phyloP scores from a whole-genome alignment of 2,329 filamentous ascomycete species.

The Fonsecaea pedrosoi region DNA sequence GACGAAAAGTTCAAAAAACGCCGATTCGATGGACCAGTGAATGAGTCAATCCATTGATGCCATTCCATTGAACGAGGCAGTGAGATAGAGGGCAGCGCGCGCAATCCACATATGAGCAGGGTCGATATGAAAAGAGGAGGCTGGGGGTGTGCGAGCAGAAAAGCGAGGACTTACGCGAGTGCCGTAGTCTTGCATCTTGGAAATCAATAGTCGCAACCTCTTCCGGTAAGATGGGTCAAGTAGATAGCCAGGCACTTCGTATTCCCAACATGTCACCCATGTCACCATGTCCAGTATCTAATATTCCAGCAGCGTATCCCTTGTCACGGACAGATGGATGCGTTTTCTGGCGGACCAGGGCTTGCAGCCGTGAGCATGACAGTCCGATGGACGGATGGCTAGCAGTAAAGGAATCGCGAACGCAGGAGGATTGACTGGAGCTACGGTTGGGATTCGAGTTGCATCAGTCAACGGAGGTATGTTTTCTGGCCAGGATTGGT shows the following conservation, averaged over 20 bases:
- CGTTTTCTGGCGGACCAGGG: neutral
- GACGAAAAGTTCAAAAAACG: neutral
- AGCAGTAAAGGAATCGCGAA: neutral
- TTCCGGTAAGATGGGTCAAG: neutral
- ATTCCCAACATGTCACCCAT: constrained; percentile 8
- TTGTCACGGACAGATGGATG: constrained; percentile 17
- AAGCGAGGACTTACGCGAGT: constrained; percentile 6
- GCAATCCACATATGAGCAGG: neutral
- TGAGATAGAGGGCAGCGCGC: neutral
- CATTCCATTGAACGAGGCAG: neutral
- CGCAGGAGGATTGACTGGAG: neutral
- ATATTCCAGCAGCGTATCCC: constrained; percentile 11
- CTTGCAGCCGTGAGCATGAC: neutral
- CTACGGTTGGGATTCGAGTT: neutral
- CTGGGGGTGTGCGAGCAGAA: constrained; percentile 14
- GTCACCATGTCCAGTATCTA: neutral
- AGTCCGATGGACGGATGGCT: neutral
- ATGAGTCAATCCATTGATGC: neutral
- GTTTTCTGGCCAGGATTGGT: neutral
- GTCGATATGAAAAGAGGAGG: constrained; percentile 12
- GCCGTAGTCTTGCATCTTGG: constrained; percentile 9
- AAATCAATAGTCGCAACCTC: neutral
- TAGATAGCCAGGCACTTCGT: neutral
- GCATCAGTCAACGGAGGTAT: neutral
- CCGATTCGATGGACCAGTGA: neutral